Percentiles rank a stretch among this genome's conserved stretches.
Conservation (phyloP, 495 filamentous ascomycete species). For the Parathielavia hyrcaniae region DNA sequence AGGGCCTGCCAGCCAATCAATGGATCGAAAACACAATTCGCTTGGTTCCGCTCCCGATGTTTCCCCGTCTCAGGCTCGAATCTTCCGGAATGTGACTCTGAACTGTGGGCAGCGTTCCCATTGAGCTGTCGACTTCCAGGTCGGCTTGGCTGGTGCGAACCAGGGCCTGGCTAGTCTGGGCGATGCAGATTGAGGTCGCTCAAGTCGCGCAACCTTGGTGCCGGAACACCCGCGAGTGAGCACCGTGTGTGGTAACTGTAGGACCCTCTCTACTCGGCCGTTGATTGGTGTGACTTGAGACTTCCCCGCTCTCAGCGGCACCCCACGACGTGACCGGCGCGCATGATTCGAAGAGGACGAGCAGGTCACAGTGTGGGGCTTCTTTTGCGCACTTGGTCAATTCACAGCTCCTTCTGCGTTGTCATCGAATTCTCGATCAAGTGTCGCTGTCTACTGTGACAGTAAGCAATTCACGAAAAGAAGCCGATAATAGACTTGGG, state of each 20-base stretch:
- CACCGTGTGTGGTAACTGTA: too few species aligned
- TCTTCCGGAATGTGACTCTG: not conserved
- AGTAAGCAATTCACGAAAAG: not conserved
- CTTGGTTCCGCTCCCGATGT: not conserved
- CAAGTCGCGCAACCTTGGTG: slow-evolving; percentile 13
- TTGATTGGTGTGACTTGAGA: slow-evolving; percentile 7
- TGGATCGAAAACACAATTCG: too few species aligned
- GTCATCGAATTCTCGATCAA: not conserved
- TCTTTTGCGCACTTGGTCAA: not conserved
- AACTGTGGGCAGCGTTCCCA: too few species aligned
- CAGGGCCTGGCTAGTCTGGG: not conserved
- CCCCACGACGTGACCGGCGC: slow-evolving; percentile 14
- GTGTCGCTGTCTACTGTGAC: not conserved
- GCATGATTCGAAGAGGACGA: slow-evolving; percentile 7
- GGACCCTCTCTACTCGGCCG: not conserved
- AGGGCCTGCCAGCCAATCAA: too few species aligned
- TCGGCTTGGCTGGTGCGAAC: not conserved
- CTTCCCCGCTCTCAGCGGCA: slow-evolving; percentile 20
- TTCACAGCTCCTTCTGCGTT: not conserved
- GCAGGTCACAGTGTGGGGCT: slow-evolving; percentile 5
- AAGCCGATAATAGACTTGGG: not conserved
- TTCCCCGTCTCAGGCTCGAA: slow-evolving; percentile 1
- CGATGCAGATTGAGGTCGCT: not conserved
- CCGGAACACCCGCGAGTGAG: slow-evolving; percentile 9
- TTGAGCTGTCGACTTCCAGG: not conserved